Conservation (phyloP, 768 basidiomycete species). For the Mycena chlorophos region DNA sequence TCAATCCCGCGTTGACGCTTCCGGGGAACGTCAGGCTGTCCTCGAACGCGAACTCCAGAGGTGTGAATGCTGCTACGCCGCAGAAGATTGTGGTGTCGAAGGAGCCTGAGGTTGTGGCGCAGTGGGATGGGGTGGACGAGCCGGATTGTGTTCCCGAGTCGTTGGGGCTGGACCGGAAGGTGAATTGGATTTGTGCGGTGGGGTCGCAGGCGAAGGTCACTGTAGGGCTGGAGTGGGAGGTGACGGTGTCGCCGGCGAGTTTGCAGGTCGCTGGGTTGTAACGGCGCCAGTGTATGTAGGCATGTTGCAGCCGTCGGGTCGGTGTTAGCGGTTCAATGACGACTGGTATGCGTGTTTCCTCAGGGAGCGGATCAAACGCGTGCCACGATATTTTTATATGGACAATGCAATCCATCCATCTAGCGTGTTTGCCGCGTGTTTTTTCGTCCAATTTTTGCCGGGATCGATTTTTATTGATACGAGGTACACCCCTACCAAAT, state of each 20-base stretch:
- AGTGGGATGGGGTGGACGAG: constrained; percentile 42
- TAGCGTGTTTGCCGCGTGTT: too few relatives aligned
- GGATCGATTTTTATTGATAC: too few relatives aligned
- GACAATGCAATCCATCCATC: too few relatives aligned
- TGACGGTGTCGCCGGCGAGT: constrained; percentile 29
- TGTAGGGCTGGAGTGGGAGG: constrained; percentile 38
- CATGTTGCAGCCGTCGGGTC: too few relatives aligned
- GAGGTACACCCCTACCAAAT: too few relatives aligned
- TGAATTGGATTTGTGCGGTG: constrained; percentile 35
- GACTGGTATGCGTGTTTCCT: too few relatives aligned
- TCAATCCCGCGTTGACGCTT: constrained; percentile 18
- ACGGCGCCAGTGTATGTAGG: neutral
- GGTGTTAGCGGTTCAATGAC: too few relatives aligned
- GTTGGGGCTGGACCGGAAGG: constrained; percentile 34
- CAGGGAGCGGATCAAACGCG: too few relatives aligned
- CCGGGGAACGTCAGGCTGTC: too few relatives aligned
- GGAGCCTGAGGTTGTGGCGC: constrained; percentile 35
- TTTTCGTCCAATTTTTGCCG: too few relatives aligned
- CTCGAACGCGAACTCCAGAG: neutral
- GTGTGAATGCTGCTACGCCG: constrained; percentile 2
- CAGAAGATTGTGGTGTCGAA: constrained; percentile 28
- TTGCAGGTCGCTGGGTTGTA: constrained; percentile 28
- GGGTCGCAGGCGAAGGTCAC: constrained; percentile 35
- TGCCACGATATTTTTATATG: too few relatives aligned
- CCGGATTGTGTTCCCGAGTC: constrained; percentile 25